A percentile compares a stretch with the other conserved stretches of the same genome.
phyloP scores from a whole-genome alignment of 345 rosid genomes.

The Firmiana major region DNA sequence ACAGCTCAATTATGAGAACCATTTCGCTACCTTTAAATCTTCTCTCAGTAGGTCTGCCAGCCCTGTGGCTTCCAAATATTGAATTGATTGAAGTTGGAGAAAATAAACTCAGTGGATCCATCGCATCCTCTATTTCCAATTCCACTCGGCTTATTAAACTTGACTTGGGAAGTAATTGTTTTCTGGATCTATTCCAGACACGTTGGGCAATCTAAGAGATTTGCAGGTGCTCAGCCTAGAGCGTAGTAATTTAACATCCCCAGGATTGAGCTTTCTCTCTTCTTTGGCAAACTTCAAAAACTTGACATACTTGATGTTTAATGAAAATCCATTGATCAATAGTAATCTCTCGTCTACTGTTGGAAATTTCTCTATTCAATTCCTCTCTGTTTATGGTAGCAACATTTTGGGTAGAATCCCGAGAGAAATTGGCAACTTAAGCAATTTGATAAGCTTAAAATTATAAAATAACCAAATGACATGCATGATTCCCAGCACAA shows the following conservation, averaged over 20 bases:
- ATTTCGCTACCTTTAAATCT: not conserved
- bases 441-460: not conserved
- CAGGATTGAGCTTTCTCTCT: not conserved
- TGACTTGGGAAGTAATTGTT: not conserved
- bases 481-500: conserved; percentile 3
- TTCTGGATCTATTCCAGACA: not conserved
- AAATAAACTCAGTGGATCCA: not conserved
- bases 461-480: conserved; percentile 3
- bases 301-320: not conserved
- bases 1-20: not conserved
- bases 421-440: not conserved
- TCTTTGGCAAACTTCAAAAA: not conserved
- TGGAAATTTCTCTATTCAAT: not conserved
- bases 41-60: not conserved
- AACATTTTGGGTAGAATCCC: not conserved
- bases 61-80: not conserved
- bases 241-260: not conserved
- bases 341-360: not conserved
- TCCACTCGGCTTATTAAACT: too few species aligned
- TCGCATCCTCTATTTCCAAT: not conserved
- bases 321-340: not conserved
- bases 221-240: not conserved
- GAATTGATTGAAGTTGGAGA: not conserved
- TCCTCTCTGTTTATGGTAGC: not conserved
- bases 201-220: not conserved